These are phyloP conservation scores for Hibiscus tridactylites DNA, from an alignment of 345 rosid species.

Conservation along the genomic window DNA sequence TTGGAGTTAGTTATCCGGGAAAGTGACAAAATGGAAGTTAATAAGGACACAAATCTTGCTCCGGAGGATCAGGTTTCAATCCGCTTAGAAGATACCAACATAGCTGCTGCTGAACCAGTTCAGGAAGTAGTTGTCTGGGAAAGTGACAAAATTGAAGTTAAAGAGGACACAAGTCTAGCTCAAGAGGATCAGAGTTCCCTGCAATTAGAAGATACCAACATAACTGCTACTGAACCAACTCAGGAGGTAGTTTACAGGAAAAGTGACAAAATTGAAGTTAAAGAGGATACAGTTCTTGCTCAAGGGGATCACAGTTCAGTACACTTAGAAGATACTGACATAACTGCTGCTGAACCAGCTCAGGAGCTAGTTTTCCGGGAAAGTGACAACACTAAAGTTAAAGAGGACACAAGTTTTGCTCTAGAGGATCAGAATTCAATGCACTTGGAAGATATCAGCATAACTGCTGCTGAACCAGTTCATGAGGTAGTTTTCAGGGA, in stretches of 20 bases:
- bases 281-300: neutral
- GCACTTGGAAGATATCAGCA: constrained; percentile 1
- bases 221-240: neutral
- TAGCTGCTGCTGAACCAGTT: neutral
- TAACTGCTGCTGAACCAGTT: neutral
- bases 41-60: neutral
- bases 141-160: neutral
- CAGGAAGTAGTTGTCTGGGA: neutral
- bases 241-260: neutral
- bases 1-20: neutral
- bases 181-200: neutral
- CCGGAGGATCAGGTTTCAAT: neutral
- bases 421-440: neutral
- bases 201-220: constrained; percentile 3
- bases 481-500: neutral
- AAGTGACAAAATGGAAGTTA: neutral
- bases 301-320: neutral
- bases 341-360: neutral
- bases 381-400: neutral
- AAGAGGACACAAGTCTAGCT: neutral
- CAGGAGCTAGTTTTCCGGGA: neutral
- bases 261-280: neutral
- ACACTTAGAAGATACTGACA: neutral
- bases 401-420: neutral
- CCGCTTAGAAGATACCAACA: neutral